These are phyloP conservation scores for Chlorella variabilis DNA, from an alignment of 163 green algal genomes.

Conservation along the genomic window DNA sequence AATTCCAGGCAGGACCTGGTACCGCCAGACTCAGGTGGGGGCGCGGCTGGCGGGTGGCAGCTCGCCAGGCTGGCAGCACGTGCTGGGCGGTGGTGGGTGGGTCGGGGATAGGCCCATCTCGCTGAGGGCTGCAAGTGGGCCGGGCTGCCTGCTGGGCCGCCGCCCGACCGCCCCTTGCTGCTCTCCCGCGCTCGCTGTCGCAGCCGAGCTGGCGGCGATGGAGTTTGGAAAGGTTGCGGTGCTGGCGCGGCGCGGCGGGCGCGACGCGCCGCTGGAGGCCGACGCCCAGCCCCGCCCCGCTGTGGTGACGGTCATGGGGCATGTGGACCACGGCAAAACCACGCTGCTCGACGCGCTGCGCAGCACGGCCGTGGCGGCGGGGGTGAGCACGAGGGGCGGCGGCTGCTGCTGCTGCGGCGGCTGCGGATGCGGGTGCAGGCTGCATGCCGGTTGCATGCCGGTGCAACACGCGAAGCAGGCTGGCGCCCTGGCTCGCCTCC, in stretches of 20 bases:
- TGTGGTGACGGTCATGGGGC: constrained; percentile 92
- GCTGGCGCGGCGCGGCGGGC: not conserved
- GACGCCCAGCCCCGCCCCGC: constrained; percentile 64
- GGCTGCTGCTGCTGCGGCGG: not conserved
- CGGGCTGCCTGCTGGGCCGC: not conserved
- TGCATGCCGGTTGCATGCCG: too few species aligned
- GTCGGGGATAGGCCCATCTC: too few species aligned
- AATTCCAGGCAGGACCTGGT: constrained; percentile 68
- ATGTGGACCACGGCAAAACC: constrained; percentile 96
- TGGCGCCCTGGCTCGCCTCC: too few species aligned
- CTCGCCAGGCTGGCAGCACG: too few species aligned
- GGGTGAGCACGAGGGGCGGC: not conserved
- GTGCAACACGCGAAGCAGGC: too few species aligned
- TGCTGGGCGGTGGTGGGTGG: too few species aligned
- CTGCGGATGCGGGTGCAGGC: too few species aligned
- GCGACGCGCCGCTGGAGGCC: constrained; percentile 15
- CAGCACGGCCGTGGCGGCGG: constrained; percentile 74
- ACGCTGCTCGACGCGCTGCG: constrained; percentile 87
- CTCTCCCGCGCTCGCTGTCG: not conserved
- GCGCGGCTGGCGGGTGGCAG: too few species aligned
- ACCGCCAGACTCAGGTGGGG: constrained; percentile 50
- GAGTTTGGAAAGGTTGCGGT: constrained; percentile 65
- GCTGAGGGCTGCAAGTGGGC: too few species aligned
- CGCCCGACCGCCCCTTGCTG: not conserved
- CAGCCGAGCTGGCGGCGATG: constrained; percentile 80